phyloP scores from a whole-genome alignment of 306 rosid genomes.

The Acacia melanoxylon region DNA sequence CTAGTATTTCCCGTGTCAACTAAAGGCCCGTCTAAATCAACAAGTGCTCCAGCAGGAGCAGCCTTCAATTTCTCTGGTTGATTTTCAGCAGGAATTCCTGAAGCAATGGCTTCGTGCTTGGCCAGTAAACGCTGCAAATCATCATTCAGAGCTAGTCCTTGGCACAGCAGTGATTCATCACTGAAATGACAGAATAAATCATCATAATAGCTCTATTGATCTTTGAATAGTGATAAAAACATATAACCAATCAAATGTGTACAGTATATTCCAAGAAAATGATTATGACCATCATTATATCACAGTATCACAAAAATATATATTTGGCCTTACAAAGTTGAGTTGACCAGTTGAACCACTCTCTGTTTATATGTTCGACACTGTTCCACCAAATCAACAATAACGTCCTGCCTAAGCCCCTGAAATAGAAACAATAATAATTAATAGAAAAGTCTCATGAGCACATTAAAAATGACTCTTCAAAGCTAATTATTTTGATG shows the following conservation, averaged over 20 bases:
- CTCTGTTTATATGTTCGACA: constrained; percentile 93
- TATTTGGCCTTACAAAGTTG: constrained; percentile 76
- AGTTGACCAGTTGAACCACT: constrained; percentile 97
- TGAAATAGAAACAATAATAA: constrained; percentile 39
- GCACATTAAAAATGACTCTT: background rate
- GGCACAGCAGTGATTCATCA: constrained; percentile 93
- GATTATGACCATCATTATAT: background rate
- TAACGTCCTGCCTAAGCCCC: constrained; percentile 94
- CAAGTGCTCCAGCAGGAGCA: constrained; percentile 50
- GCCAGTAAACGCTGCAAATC: constrained; percentile 91
- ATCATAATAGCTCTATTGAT: background rate
- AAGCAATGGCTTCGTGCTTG: constrained; percentile 90
- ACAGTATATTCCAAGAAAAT: background rate
- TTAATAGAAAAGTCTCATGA: background rate
- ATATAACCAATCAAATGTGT: constrained; percentile 22
- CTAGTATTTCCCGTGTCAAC: constrained; percentile 75
- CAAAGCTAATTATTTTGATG: background rate
- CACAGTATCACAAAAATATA: constrained; percentile 16
- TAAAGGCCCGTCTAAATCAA: constrained; percentile 68
- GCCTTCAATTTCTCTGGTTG: constrained; percentile 52
- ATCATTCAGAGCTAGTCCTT: constrained; percentile 92
- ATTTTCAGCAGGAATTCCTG: constrained; percentile 57
- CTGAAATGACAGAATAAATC: constrained; percentile 41
- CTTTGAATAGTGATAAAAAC: constrained; percentile 25
- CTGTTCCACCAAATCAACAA: constrained; percentile 91